Conservation (phyloP, 345 rosid genomes). For the Populus nigra region DNA sequence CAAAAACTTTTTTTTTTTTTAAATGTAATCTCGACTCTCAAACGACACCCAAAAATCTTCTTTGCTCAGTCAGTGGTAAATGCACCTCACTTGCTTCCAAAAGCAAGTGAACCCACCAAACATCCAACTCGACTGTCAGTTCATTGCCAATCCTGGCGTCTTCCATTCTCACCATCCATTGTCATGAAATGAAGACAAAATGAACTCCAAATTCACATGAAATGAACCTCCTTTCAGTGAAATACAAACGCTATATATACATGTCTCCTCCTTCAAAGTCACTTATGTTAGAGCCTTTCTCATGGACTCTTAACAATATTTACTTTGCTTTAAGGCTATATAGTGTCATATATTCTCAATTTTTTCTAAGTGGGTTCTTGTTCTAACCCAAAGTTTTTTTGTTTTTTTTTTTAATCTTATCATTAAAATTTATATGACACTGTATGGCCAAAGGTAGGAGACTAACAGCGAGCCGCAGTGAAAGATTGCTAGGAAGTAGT, state of each 20-base stretch:
- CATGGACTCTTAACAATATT: conserved; percentile 22
- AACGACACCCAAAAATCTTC: not conserved
- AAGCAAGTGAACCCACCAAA: not conserved
- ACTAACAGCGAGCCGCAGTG: conserved; percentile 74
- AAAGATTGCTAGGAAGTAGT: conserved; percentile 52
- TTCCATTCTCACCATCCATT: conserved; percentile 6
- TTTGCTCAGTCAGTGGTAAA: not conserved
- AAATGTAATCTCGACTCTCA: not conserved
- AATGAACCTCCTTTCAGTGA: conserved; percentile 15
- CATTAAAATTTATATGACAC: not conserved
- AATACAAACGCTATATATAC: conserved; percentile 32
- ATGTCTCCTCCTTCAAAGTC: conserved; percentile 6
- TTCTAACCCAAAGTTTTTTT: not conserved
- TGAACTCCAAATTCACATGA: conserved; percentile 57
- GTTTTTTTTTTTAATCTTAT: not conserved
- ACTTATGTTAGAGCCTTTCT: conserved; percentile 18
- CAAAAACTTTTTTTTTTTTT: not conserved
- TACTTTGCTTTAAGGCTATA: not conserved
- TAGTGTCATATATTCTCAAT: not conserved
- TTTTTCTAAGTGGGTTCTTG: no score
- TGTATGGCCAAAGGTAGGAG: conserved; percentile 69
- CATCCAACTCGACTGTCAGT: conserved; percentile 1
- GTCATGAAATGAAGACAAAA: conserved; percentile 37
- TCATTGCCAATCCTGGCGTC: conserved; percentile 21
- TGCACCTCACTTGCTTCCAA: not conserved